Base-by-base conservation (phyloP, 495 filamentous ascomycete genomes). In the Penicillium fimorum region DNA sequence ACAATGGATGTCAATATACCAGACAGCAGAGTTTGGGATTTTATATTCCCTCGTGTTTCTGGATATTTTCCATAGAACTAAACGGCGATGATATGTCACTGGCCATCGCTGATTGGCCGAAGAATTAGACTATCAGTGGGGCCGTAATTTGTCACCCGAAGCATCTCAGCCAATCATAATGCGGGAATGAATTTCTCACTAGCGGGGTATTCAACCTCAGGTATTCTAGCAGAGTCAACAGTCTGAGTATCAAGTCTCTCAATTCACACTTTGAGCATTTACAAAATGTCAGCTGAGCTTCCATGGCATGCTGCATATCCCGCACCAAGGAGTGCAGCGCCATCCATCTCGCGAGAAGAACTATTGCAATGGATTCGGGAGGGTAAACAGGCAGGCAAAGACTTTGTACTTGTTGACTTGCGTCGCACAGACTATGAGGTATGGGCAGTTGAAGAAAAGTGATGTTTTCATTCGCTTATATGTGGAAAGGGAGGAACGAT, bases 401-500 rank as follows among this genome's bases (percentile, higher is more conserved):
- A 82, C 55, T 89, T 82, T 58, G 57, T 88, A 2, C 72, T 90
- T 13, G 79, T 89, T 13, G 86, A 89, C 61, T 58, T 90, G 29
- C 75, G 87, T 8, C 72, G 85, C 10, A 80, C 64, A 8, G 87
- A 89, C 57, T 80, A 81, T 52, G 83, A 86, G 75, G 84, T 85
- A 66, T 15, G 54, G 25, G 32, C 47, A 55, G 35, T 50, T 6
- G 8, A 13, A 29, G 4, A 8, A 10, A 27, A 20, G n/a, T 20
- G 20, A 17, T 12, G 0, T n/a, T 33, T 12, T 29, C 24, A 30
- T 11, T 13, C 22, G 33, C 38, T 55, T n/a, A 56, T 24, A n/a
- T 38, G 7, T 49, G 1, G 37, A 7, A 58, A 87, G 83, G 88
- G 87, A 27, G 87, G 87, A 18, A 87, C 85, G 1, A 87, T 91